Evolutionary conservation across 805 yeast species (phyloP), one percentile per base, ranked within the genome.

Genomic region (Debaryomyces maramus): DNA sequence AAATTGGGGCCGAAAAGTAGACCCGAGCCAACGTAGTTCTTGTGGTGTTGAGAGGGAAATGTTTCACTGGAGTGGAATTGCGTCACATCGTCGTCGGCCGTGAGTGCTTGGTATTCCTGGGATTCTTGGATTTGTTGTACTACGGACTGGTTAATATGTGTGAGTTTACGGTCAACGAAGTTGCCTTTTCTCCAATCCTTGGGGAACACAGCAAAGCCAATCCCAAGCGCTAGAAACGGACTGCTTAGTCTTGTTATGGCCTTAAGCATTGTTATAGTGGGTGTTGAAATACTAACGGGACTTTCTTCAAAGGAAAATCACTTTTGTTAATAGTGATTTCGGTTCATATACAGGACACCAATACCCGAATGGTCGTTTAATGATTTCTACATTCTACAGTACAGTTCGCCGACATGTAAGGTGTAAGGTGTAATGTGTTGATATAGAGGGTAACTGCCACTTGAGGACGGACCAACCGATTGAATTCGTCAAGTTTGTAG

Each of bases 11-110:
- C 90, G 48, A 77, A 78, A 36, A 88, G 63, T 6, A 86, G 60
- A 0, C 95, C 95, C 36, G 81, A 78, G 0, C 85, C 81, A 7
- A 85, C 88, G 60, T 83, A 85, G 54, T 83, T 77, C 2, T 56
- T 52, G 27, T 73, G 74, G 52, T 84, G 88, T 6, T 78, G 79
- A 32, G 60, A 67, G 0, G 89, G 88, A 29, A 83, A 57, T 9
- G 46, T 41, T 5, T 50, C 31, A 16, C 60, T 51, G 5, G 53
- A 40, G 31, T 43, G 37, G 16, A 45, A 40, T 27, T 34, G 38
- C 6, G 20, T 41, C 13, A 46, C 41, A 1, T 47, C 20, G 8
- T 46, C 33, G 36, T 61, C 48, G 6, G 40, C 29, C 6, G 35
- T 36, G 9, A 62, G 44, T 9, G 33, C 35, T 36, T 55, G 41